phyloP scores from a whole-genome alignment of 139 green algal species.

The Helicosporidium sp. region DNA sequence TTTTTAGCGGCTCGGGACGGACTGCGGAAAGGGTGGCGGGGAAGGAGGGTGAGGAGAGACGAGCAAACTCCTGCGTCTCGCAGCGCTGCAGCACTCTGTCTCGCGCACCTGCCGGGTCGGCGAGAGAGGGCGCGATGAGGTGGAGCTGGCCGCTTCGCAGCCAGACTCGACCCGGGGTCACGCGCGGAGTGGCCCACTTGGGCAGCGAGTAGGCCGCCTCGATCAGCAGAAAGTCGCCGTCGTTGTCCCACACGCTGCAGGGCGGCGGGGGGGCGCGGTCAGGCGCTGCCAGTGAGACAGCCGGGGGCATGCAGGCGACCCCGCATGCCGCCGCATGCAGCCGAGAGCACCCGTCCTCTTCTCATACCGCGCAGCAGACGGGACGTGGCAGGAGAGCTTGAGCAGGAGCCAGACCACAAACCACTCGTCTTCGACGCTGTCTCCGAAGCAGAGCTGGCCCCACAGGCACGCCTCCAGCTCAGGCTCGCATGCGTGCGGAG shows the following conservation, averaged over 20 bases:
- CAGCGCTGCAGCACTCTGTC: no score
- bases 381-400: conserved; percentile 7
- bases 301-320: no score
- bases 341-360: not conserved
- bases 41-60: no score
- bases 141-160: not conserved
- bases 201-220: conserved; percentile 76
- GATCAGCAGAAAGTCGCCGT: conserved; percentile 91
- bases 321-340: no score
- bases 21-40: conserved; percentile 79
- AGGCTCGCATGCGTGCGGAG: no score
- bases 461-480: conserved; percentile 33
- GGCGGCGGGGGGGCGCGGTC: not conserved
- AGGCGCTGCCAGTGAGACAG: not conserved
- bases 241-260: conserved; percentile 63
- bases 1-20: conserved; percentile 75
- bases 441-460: conserved; percentile 42
- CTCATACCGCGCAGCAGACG: not conserved
- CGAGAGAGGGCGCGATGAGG: no score
- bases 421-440: conserved; percentile 82
- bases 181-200: no score
- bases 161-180: not conserved
- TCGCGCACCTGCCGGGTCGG: no score
- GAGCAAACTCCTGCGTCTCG: no score
- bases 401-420: conserved; percentile 54